A percentile compares a stretch with the other conserved stretches of the same genome.
These are phyloP conservation scores for Linum usitatissimum DNA, from an alignment of 345 rosid species.

Conservation along the genomic window DNA sequence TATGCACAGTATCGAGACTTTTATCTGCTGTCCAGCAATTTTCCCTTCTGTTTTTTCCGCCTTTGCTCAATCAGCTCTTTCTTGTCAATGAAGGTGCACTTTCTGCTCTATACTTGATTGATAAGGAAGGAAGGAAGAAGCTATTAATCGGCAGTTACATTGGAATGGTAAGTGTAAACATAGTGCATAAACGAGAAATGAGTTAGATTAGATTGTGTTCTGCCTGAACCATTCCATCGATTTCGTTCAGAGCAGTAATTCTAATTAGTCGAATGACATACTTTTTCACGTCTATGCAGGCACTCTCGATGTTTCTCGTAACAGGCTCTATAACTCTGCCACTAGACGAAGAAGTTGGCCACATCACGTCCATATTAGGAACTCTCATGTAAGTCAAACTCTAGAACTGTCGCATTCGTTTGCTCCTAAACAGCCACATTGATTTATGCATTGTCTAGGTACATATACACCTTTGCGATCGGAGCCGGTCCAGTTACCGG, in stretches of 20 bases:
- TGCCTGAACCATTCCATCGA: no score
- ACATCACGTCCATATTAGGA: slow-evolving; percentile 58
- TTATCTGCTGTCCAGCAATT: neutral
- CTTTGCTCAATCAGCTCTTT: slow-evolving; percentile 5
- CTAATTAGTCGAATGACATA: no score
- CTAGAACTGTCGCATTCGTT: neutral
- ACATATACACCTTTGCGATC: slow-evolving; percentile 53
- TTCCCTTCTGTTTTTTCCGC: neutral
- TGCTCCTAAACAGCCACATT: slow-evolving; percentile 5
- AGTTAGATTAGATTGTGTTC: no score
- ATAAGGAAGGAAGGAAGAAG: slow-evolving; percentile 52
- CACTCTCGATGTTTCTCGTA: slow-evolving; percentile 52
- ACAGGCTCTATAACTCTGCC: slow-evolving; percentile 46
- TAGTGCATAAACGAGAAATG: neutral
- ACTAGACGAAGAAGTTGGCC: slow-evolving; percentile 48
- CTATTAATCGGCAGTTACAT: slow-evolving; percentile 60
- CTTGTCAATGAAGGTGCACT: slow-evolving; percentile 46
- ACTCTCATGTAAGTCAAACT: slow-evolving; percentile 50
- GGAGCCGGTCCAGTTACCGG: slow-evolving; percentile 82
- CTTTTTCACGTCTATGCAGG: slow-evolving; percentile 29
- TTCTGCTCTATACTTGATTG: slow-evolving; percentile 52
- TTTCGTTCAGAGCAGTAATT: no score
- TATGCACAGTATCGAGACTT: neutral
- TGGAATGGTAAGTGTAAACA: slow-evolving; percentile 51
- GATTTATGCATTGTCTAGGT: slow-evolving; percentile 23